Evolutionary conservation across 768 basidiomycete species (phyloP).

Genomic region (Boletellus emodensis): DNA sequence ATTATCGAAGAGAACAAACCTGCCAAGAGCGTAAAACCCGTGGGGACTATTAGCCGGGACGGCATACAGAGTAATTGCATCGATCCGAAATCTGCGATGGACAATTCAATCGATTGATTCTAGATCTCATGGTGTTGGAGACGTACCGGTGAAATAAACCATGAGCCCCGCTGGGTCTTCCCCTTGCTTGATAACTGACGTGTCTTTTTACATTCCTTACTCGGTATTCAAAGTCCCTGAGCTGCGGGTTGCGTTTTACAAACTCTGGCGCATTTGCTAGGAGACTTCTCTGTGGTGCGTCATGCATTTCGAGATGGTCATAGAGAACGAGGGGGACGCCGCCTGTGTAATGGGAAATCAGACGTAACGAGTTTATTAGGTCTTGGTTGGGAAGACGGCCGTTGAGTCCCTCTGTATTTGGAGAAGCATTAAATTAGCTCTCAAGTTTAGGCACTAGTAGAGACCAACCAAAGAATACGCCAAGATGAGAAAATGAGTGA

Average conservation of each 20-base stretch:
- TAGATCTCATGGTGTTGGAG: constrained; percentile 17
- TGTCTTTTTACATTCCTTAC: constrained; percentile 70
- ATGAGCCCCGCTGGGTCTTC: constrained; percentile 83
- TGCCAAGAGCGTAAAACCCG: constrained; percentile 90
- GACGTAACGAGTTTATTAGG: constrained; percentile 74
- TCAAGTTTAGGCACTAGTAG: background rate
- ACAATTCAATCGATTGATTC: background rate
- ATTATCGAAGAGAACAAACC: constrained; percentile 42
- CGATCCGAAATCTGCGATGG: constrained; percentile 76
- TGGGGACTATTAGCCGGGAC: constrained; percentile 88
- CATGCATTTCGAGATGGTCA: constrained; percentile 59
- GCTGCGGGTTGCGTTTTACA: constrained; percentile 38
- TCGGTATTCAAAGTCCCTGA: constrained; percentile 52
- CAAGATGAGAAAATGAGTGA: constrained; percentile 94
- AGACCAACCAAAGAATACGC: constrained; percentile 86
- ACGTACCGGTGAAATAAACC: constrained; percentile 82
- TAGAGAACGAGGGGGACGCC: constrained; percentile 80
- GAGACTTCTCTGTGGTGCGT: constrained; percentile 33
- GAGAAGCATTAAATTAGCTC: background rate
- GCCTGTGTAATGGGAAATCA: constrained; percentile 68
- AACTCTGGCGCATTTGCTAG: constrained; percentile 45
- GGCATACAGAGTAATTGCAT: constrained; percentile 88
- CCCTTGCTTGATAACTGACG: constrained; percentile 67
- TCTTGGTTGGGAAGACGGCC: constrained; percentile 97
- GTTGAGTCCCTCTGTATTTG: constrained; percentile 79